Evolutionary conservation across 1,284 basidiomycete species (phyloP).

Genomic region (Pseudozyma hubeiensis): DNA sequence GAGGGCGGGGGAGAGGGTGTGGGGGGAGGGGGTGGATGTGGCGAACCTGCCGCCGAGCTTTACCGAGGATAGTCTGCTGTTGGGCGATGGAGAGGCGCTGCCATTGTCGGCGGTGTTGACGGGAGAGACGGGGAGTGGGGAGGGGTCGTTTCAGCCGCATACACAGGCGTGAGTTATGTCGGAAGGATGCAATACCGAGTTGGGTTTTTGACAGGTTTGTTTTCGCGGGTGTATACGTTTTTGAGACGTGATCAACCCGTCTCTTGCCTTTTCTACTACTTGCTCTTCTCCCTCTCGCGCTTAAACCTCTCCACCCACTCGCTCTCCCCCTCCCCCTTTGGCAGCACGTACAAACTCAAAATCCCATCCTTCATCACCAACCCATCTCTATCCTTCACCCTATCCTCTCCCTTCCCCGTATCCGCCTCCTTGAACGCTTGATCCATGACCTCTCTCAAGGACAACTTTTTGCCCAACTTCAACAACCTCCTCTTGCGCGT

Average conservation of each 20-base stretch:
- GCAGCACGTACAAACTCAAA: slow-evolving; percentile 84
- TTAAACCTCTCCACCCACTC: slow-evolving; percentile 91
- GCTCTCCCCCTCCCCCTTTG: slow-evolving; percentile 82
- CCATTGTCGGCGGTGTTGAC: background rate
- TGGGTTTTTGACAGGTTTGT: no score
- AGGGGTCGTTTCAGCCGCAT: slow-evolving; percentile 19
- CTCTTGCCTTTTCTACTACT: background rate
- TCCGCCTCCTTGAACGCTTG: slow-evolving; percentile 71
- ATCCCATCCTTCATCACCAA: slow-evolving; percentile 87
- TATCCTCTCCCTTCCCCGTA: slow-evolving; percentile 51
- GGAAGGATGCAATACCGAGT: no score
- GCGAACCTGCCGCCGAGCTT: slow-evolving; percentile 10
- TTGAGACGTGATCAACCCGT: no score
- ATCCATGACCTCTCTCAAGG: slow-evolving; percentile 79
- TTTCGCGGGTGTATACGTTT: no score
- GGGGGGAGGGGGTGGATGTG: background rate
- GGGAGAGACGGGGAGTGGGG: no score
- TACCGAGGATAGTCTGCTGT: slow-evolving; percentile 8
- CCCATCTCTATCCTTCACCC: slow-evolving; percentile 79
- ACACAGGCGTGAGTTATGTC: slow-evolving; percentile 16
- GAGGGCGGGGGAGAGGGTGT: background rate
- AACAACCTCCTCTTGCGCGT: slow-evolving; percentile 81
- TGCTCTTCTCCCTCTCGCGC: slow-evolving; percentile 39
- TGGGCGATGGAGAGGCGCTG: background rate
- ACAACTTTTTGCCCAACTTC: slow-evolving; percentile 90